Conservation (phyloP, 305 asterid species). For the Fraxinus albicans region DNA sequence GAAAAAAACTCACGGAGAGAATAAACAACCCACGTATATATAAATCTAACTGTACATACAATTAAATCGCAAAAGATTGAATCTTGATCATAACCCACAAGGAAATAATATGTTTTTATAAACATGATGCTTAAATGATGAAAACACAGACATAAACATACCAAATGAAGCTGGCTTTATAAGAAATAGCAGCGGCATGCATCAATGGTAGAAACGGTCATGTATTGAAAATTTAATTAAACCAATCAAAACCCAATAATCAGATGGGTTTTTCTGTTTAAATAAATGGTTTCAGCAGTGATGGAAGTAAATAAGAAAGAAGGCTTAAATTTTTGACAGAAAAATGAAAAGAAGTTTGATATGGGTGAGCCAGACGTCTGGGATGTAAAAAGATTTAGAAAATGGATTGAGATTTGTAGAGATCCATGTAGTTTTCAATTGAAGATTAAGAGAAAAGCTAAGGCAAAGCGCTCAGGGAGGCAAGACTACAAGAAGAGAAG, state of each 20-base stretch:
- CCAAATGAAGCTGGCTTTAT: slow-evolving; percentile 31
- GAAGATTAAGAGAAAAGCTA: neutral
- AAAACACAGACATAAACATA: slow-evolving; percentile 15
- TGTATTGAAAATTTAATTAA: slow-evolving; percentile 18
- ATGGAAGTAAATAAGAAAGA: slow-evolving; percentile 1
- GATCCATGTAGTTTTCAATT: slow-evolving; percentile 18
- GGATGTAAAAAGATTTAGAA: slow-evolving; percentile 7
- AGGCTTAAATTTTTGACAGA: neutral
- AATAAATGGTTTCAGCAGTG: slow-evolving; percentile 10
- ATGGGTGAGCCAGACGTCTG: slow-evolving; percentile 12
- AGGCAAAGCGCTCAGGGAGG: slow-evolving; percentile 31
- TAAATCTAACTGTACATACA: slow-evolving; percentile 15
- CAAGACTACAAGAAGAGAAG: slow-evolving; percentile 27
- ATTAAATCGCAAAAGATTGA: slow-evolving; percentile 26
- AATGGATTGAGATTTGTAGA: slow-evolving; percentile 24
- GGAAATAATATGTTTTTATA: neutral
- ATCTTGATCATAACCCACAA: slow-evolving; percentile 21
- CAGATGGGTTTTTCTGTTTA: slow-evolving; percentile 18
- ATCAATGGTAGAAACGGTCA: slow-evolving; percentile 34
- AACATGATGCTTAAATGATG: neutral
- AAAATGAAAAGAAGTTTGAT: slow-evolving; percentile 16
- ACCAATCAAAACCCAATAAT: slow-evolving; percentile 14
- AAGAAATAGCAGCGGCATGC: slow-evolving; percentile 30
- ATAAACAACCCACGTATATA: neutral
- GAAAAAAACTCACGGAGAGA: neutral